Conservation (phyloP, 768 basidiomycete species). For the Crucibulum laeve region DNA sequence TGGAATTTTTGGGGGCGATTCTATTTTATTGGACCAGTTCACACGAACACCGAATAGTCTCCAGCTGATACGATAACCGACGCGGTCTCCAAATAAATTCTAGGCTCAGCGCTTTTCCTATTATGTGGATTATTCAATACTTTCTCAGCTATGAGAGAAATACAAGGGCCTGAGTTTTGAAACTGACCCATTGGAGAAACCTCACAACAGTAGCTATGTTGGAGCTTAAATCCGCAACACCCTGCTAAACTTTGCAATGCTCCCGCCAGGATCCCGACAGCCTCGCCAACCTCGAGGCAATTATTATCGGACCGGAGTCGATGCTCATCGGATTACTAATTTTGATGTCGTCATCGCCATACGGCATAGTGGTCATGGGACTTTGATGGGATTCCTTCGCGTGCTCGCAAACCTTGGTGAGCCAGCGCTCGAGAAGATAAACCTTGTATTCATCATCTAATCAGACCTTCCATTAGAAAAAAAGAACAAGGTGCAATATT, state of each 20-base stretch:
- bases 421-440: background rate
- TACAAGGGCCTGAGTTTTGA: background rate
- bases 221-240: background rate
- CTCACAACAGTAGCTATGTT: background rate
- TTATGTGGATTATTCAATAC: background rate
- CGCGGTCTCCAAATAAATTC: background rate
- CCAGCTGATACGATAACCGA: background rate
- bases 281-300: background rate
- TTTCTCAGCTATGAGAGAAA: background rate
- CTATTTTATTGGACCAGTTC: slow-evolving; percentile 40
- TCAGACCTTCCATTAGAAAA: slow-evolving; percentile 2
- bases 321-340: background rate
- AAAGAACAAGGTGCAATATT: slow-evolving; percentile 2
- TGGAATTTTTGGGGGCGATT: slow-evolving; percentile 46
- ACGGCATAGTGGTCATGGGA: slow-evolving; percentile 1
- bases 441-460: background rate
- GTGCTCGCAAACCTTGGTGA: slow-evolving; percentile 2
- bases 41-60: slow-evolving; percentile 27
- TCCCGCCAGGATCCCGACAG: no score
- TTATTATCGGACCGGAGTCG: slow-evolving; percentile 2
- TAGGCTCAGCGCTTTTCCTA: background rate
- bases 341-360: background rate
- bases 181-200: background rate
- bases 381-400: no score
- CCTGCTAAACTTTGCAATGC: background rate